Evolutionary conservation across 345 rosid genomes (phyloP), one percentile per base, ranked within the genome.

Genomic region (Lepidium didymum): DNA sequence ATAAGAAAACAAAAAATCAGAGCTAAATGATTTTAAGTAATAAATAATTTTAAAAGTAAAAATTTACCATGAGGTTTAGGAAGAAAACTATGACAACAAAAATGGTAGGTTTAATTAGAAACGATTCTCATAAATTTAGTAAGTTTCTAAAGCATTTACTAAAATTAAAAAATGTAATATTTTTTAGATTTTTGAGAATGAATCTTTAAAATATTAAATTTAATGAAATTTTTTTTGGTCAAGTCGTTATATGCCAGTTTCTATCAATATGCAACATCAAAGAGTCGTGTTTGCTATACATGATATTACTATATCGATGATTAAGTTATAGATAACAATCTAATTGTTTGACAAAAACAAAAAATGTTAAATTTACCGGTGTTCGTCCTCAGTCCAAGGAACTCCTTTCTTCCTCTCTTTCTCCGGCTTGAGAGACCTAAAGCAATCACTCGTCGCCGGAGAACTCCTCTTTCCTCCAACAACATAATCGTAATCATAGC

Each of bases 371-470:
- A n/a, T n/a, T n/a, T 82, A 91, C 99, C 85, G 89, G 73, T 94
- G 99, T 76, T 94, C 99, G 54, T 94, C 97, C 76, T 94, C 99
- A 0, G 99, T 94, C 99, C 99, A 94, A 0, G 97, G 97, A 49
- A 94, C 88, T 7, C 99, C 99, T 68, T 91, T 94, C 87, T 91
- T 94, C 76, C 99, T 81, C 70, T 94, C 99, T 42, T 85, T 92
- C 37, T 94, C 97, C 2, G 81, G 79, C 43, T 60, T 37, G 63
- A 43, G 62, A 43, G 81, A 81, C 33, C 88, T 75, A 41, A 54
- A 68, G 6, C 16, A 34, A 68, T 47, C 53, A 9, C 2, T 36
- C 55, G 10, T 59, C 35, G 73, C 78, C 0, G 85, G 69, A 0
- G 82, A 81, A 41, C 85, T 76, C 81, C 97, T 82, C 87, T 84